Conservation (phyloP, 2,329 filamentous ascomycete species). For the Basipetospora chlamydospora region DNA sequence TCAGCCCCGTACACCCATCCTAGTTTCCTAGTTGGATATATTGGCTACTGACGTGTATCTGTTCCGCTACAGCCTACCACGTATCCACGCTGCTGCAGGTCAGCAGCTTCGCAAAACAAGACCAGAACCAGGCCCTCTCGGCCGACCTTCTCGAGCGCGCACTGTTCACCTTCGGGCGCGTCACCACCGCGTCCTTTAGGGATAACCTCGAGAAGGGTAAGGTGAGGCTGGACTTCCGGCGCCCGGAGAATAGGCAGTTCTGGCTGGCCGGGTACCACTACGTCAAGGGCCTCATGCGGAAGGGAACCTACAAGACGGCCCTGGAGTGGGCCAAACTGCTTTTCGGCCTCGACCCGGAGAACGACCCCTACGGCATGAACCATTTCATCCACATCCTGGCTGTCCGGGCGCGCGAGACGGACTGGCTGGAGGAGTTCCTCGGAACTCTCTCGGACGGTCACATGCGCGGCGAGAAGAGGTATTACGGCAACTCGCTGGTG, state of each 20-base stretch:
- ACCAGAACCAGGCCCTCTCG: slow-evolving; percentile 73
- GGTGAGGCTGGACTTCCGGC: slow-evolving; percentile 64
- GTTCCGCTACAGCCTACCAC: slow-evolving; percentile 56
- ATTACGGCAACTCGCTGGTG: slow-evolving; percentile 62
- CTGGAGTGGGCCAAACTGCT: slow-evolving; percentile 88
- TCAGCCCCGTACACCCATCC: too few relatives aligned
- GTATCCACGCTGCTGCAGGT: slow-evolving; percentile 89
- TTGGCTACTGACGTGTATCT: too few relatives aligned
- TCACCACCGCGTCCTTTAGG: slow-evolving; percentile 69
- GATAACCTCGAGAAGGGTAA: slow-evolving; percentile 62
- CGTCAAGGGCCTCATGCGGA: slow-evolving; percentile 68
- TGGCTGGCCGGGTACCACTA: slow-evolving; percentile 86
- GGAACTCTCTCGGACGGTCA: slow-evolving; percentile 24
- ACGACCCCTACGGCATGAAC: slow-evolving; percentile 71
- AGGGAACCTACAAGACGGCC: slow-evolving; percentile 86
- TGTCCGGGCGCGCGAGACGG: slow-evolving; percentile 62
- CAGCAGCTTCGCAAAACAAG: slow-evolving; percentile 80
- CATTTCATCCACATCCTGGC: slow-evolving; percentile 74
- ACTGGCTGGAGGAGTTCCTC: slow-evolving; percentile 60
- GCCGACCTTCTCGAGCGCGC: slow-evolving; percentile 82
- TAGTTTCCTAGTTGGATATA: too few relatives aligned
- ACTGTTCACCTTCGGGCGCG: slow-evolving; percentile 84
- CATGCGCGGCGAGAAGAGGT: slow-evolving; percentile 34
- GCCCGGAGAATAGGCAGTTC: slow-evolving; percentile 82
- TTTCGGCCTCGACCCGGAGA: slow-evolving; percentile 51